These are phyloP conservation scores for Pyrenula massariospora DNA, from an alignment of 495 filamentous ascomycete genomes.

Conservation along the genomic window DNA sequence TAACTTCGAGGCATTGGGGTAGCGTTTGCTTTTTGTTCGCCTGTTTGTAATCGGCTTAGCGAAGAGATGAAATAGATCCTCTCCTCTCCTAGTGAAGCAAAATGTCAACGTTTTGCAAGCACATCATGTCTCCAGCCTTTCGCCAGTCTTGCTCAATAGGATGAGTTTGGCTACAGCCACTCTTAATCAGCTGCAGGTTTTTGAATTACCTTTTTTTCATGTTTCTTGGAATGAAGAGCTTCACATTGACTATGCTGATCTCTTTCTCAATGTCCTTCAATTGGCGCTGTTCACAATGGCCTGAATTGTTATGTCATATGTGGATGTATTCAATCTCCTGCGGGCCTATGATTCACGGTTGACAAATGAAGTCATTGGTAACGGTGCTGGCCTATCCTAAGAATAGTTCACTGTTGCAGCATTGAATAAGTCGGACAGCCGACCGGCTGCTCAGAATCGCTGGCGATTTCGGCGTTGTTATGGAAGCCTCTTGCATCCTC, in stretches of 20 bases:
- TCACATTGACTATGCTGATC: not conserved
- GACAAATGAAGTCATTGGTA: not conserved
- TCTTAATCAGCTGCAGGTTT: not conserved
- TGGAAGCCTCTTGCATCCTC: not conserved
- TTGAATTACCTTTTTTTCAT: not conserved
- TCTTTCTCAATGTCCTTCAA: not conserved
- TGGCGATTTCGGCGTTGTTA: not conserved
- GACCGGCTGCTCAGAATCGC: not conserved
- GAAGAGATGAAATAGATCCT: not conserved
- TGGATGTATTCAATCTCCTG: not conserved
- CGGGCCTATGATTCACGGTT: not conserved
- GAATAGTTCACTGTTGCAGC: not conserved
- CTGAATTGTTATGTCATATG: not conserved
- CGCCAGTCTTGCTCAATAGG: too few species aligned
- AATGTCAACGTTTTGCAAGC: not conserved
- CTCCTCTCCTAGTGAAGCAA: not conserved
- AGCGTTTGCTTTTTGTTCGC: not conserved
- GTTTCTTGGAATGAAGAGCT: not conserved
- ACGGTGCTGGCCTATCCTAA: not conserved
- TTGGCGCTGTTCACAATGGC: not conserved
- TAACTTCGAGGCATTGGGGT: conserved; percentile 6
- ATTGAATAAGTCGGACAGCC: not conserved
- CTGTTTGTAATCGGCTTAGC: not conserved
- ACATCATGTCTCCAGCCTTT: too few species aligned
- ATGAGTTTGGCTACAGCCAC: too few species aligned